A percentile compares a stretch with the other conserved stretches of the same genome.
phyloP scores from a whole-genome alignment of 192 early-diverging fungal genomes.

The Coemansia sp. region DNA sequence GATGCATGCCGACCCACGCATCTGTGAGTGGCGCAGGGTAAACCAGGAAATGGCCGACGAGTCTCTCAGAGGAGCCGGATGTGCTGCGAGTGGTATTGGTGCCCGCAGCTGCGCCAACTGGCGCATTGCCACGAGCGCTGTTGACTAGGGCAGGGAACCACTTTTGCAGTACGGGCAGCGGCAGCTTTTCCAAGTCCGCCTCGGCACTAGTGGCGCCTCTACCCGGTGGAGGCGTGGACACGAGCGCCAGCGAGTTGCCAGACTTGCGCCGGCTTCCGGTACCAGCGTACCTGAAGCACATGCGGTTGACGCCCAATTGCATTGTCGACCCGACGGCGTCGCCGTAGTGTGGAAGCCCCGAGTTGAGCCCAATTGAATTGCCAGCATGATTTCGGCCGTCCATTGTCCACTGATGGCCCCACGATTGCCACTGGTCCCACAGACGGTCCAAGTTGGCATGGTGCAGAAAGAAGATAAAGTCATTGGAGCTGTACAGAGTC shows the following conservation, averaged over 20 bases:
- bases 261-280: slow-evolving; percentile 9
- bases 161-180: slow-evolving; percentile 31
- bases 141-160: slow-evolving; percentile 42
- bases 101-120: background rate
- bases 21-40: slow-evolving; percentile 42
- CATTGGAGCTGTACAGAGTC: slow-evolving; percentile 57
- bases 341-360: slow-evolving; percentile 39
- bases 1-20: slow-evolving; percentile 53
- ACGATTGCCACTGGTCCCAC: slow-evolving; percentile 61
- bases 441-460: slow-evolving; percentile 65
- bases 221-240: slow-evolving; percentile 17
- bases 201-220: slow-evolving; percentile 12
- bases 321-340: slow-evolving; percentile 43
- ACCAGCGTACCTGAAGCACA: slow-evolving; percentile 50
- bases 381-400: slow-evolving; percentile 39
- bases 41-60: slow-evolving; percentile 23
- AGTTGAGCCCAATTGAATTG: slow-evolving; percentile 27
- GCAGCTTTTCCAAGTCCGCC: slow-evolving; percentile 30
- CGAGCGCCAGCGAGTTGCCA: slow-evolving; percentile 22
- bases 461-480: slow-evolving; percentile 65
- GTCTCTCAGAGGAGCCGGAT: background rate
- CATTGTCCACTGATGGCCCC: slow-evolving; percentile 43
- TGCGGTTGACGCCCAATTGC: slow-evolving; percentile 40
- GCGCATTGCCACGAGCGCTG: background rate
- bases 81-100: slow-evolving; percentile 15